Conservation (phyloP, 768 basidiomycete species). For the Leccinum longicurvipes region DNA sequence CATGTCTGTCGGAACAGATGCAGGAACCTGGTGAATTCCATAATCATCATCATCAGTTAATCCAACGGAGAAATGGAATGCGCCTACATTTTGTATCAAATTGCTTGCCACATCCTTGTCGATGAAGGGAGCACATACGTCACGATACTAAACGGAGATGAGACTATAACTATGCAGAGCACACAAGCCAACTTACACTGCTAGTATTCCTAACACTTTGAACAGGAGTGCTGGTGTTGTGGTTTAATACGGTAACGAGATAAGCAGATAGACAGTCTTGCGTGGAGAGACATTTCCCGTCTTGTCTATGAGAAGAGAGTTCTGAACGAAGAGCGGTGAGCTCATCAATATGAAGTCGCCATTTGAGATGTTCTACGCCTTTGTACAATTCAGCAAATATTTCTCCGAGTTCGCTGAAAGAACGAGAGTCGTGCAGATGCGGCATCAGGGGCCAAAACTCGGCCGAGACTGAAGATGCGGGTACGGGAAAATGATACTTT, state of each 20-base stretch:
- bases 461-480: conserved; percentile 8
- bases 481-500: conserved; percentile 22
- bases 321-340: conserved; percentile 14
- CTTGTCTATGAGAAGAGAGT: conserved; percentile 4
- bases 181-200: conserved; percentile 20
- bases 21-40: conserved; percentile 6
- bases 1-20: conserved; percentile 15
- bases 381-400: conserved; percentile 11
- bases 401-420: conserved; percentile 16
- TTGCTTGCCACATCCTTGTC: conserved; percentile 18
- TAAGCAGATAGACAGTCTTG: conserved; percentile 34
- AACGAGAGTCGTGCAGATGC: conserved; percentile 21
- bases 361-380: conserved; percentile 15
- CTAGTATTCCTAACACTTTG: conserved; percentile 25
- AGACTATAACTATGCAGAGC: background rate
- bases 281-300: conserved; percentile 10
- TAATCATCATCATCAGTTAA: background rate
- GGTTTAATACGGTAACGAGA: conserved; percentile 22
- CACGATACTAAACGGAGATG: conserved; percentile 17
- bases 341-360: conserved; percentile 8
- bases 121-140: conserved; percentile 15
- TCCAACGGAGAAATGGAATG: background rate
- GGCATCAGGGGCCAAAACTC: conserved; percentile 22
- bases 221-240: conserved; percentile 9
- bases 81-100: conserved; percentile 20